A percentile compares a stretch with the other conserved stretches of the same genome.
Conservation (phyloP, 225 moss, liverwort and hornwort genomes). For the Bryum argenteum region DNA sequence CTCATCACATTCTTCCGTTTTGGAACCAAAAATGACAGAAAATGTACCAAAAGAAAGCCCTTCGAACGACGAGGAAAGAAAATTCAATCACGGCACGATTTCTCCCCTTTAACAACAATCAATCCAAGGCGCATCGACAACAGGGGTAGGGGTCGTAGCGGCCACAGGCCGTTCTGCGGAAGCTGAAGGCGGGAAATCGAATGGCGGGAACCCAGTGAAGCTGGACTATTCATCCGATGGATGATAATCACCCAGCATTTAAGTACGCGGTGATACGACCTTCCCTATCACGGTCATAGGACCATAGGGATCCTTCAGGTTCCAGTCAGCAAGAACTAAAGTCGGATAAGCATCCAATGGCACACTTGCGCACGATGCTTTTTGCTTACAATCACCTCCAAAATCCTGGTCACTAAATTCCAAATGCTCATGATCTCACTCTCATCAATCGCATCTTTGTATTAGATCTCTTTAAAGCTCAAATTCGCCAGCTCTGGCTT, state of each 20-base stretch:
- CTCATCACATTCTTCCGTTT: constrained; percentile 11
- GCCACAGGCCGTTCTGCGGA: constrained; percentile 30
- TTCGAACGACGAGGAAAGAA: neutral
- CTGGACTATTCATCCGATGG: constrained; percentile 20
- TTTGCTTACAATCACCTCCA: constrained; percentile 5
- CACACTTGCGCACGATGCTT: constrained; percentile 3
- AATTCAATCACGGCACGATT: neutral
- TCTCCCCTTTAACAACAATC: neutral
- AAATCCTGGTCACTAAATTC: neutral
- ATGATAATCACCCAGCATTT: neutral
- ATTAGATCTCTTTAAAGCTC: neutral
- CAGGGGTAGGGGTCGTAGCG: neutral
- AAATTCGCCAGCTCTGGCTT: too few relatives aligned
- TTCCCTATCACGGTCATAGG: neutral
- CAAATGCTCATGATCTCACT: neutral
- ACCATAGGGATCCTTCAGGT: neutral
- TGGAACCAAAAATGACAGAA: neutral
- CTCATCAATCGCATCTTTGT: neutral
- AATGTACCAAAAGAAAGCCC: constrained; percentile 11
- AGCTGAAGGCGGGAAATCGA: constrained; percentile 34
- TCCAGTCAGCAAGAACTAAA: constrained; percentile 32
- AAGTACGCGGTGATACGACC: neutral
- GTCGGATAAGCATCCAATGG: constrained; percentile 37
- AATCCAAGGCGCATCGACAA: neutral
- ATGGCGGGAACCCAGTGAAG: constrained; percentile 25